Percentiles rank a stretch among this genome's conserved stretches.
Conservation (phyloP, 805 yeast species). For the Cyberlindnera japonica region DNA sequence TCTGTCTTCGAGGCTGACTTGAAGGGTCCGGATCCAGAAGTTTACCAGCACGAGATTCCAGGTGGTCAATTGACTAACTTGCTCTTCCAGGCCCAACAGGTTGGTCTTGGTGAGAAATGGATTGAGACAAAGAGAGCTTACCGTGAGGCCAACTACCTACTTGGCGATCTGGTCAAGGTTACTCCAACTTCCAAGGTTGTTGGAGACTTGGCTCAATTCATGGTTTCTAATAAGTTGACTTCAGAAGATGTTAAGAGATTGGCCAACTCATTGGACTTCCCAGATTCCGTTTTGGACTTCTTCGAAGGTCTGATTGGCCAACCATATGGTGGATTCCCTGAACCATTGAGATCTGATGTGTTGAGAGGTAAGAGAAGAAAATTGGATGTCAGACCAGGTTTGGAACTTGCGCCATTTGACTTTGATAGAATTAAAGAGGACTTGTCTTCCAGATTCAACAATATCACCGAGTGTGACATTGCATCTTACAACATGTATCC, state of each 20-base stretch:
- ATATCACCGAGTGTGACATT: slow-evolving; percentile 79
- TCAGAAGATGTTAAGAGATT: slow-evolving; percentile 82
- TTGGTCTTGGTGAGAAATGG: slow-evolving; percentile 97
- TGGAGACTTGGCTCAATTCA: slow-evolving; percentile 99
- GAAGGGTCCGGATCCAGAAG: slow-evolving; percentile 99
- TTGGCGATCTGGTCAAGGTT: slow-evolving; percentile 97
- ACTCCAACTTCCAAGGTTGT: slow-evolving; percentile 99
- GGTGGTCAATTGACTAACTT: slow-evolving; percentile 99
- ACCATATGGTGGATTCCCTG: slow-evolving; percentile 99
- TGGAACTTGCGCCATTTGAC: slow-evolving; percentile 82
- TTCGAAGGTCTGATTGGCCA: slow-evolving; percentile 99
- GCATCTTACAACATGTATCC: slow-evolving; percentile 98
- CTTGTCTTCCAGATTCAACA: slow-evolving; percentile 71
- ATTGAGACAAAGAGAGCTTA: slow-evolving; percentile 92
- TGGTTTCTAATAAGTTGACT: slow-evolving; percentile 91
- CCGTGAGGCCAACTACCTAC: slow-evolving; percentile 80
- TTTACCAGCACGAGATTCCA: slow-evolving; percentile 96
- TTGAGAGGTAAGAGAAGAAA: slow-evolving; percentile 90
- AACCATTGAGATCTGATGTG: slow-evolving; percentile 90
- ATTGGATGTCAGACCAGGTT: slow-evolving; percentile 87
- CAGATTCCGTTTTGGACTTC: slow-evolving; percentile 96
- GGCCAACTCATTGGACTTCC: slow-evolving; percentile 94
- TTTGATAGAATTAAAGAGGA: slow-evolving; percentile 68
- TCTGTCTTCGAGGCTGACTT: slow-evolving; percentile 97
- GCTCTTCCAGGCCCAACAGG: slow-evolving; percentile 98